A percentile compares a stretch with the other conserved stretches of the same genome.
These are phyloP conservation scores for Pythium vanterpoolii DNA, from an alignment of 352 stramenopile species.

Conservation along the genomic window DNA sequence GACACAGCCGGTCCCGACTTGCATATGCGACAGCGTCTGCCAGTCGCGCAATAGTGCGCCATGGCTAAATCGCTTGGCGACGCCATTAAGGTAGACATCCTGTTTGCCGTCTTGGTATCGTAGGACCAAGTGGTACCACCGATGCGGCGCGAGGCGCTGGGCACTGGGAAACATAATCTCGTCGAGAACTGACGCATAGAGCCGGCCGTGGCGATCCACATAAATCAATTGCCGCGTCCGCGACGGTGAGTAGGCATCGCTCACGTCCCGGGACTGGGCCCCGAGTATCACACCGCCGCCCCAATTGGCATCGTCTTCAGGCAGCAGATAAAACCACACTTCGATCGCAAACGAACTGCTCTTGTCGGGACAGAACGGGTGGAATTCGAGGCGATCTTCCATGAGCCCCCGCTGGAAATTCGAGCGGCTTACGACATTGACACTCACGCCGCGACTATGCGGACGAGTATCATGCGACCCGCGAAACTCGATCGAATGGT, in stretches of 20 bases:
- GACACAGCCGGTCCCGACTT: conserved; percentile 41
- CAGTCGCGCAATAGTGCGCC: conserved; percentile 34
- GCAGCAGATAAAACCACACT: conserved; percentile 17
- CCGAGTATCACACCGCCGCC: conserved; percentile 15
- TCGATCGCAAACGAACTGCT: conserved; percentile 23
- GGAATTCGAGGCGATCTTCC: conserved; percentile 18
- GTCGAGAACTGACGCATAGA: conserved; percentile 19
- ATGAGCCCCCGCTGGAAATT: conserved; percentile 20
- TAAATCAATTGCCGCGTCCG: conserved; percentile 14
- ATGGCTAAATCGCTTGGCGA: conserved; percentile 7
- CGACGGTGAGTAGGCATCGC: conserved; percentile 1
- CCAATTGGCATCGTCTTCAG: conserved; percentile 13
- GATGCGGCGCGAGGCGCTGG: background rate
- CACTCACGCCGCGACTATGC: conserved; percentile 14
- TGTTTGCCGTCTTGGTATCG: conserved; percentile 19
- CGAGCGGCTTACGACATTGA: conserved; percentile 10
- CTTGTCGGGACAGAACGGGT: conserved; percentile 18
- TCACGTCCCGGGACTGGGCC: conserved; percentile 11
- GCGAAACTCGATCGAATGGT: conserved; percentile 21
- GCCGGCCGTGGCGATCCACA: conserved; percentile 10
- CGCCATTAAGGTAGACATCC: conserved; percentile 17
- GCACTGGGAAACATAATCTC: conserved; percentile 13
- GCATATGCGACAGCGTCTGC: conserved; percentile 31
- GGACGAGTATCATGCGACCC: conserved; percentile 17
- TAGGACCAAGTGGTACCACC: conserved; percentile 23